Conservation (phyloP, 1,284 basidiomycete genomes). For the Boletus semigastroideus region DNA sequence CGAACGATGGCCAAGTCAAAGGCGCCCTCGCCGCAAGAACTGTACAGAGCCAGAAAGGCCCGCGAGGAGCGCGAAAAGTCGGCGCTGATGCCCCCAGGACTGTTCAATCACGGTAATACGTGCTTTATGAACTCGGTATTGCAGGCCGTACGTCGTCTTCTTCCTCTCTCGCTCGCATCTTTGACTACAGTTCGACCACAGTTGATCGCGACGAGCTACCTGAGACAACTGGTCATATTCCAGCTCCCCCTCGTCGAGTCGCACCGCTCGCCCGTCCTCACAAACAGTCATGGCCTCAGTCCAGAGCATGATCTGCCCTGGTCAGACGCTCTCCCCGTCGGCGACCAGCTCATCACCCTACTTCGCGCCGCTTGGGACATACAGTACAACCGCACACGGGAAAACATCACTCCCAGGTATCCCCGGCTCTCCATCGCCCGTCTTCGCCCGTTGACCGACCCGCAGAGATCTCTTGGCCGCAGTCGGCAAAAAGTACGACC, state of each 20-base stretch:
- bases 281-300: constrained; percentile 58
- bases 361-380: constrained; percentile 61
- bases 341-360: constrained; percentile 58
- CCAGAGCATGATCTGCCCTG: constrained; percentile 50
- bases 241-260: constrained; percentile 43
- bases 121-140: constrained; percentile 93
- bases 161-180: not conserved
- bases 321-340: constrained; percentile 61
- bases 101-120: constrained; percentile 87
- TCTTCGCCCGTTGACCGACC: not conserved
- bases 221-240: constrained; percentile 58
- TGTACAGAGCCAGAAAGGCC: constrained; percentile 55
- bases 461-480: constrained; percentile 60
- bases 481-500: constrained; percentile 85
- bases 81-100: constrained; percentile 67
- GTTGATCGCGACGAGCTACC: constrained; percentile 65
- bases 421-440: not conserved
- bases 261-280: constrained; percentile 61
- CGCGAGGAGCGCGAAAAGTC: constrained; percentile 60
- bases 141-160: constrained; percentile 49
- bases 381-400: constrained; percentile 49
- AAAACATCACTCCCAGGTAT: constrained; percentile 64
- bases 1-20: constrained; percentile 58
- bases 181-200: constrained; percentile 26
- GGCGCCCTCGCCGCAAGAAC: constrained; percentile 58